Percentiles rank a stretch among this genome's conserved stretches.
phyloP scores from a whole-genome alignment of 805 yeast genomes.

The Millerozyma acaciae region DNA sequence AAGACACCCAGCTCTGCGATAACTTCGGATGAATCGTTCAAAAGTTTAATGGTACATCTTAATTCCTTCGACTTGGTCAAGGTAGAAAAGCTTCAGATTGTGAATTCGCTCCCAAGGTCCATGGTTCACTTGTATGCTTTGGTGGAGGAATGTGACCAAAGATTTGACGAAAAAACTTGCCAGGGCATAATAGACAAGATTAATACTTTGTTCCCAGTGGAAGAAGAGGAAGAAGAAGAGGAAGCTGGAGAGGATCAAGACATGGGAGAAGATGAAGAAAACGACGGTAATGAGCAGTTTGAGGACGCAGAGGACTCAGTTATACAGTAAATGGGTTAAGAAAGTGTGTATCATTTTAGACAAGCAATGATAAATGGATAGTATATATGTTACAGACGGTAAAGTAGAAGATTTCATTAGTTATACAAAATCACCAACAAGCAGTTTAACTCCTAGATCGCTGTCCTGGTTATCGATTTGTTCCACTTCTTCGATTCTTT shows the following conservation, averaged over 20 bases:
- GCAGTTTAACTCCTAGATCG: slow-evolving; percentile 11
- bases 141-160: slow-evolving; percentile 87
- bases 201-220: slow-evolving; percentile 48
- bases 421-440: slow-evolving; percentile 23
- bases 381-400: no score
- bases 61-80: slow-evolving; percentile 61
- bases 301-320: slow-evolving; percentile 9
- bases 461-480: slow-evolving; percentile 8
- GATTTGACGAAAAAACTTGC: slow-evolving; percentile 69
- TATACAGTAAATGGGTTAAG: no score
- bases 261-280: slow-evolving; percentile 17
- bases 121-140: slow-evolving; percentile 75
- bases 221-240: slow-evolving; percentile 25
- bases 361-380: no score
- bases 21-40: slow-evolving; percentile 19
- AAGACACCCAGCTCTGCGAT: slow-evolving; percentile 22
- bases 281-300: slow-evolving; percentile 10
- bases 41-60: slow-evolving; percentile 42
- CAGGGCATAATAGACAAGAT: slow-evolving; percentile 56
- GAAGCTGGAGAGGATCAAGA: slow-evolving; percentile 19
- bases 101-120: slow-evolving; percentile 75
- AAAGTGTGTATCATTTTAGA: no score
- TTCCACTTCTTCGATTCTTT: slow-evolving; percentile 2
- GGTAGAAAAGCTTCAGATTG: slow-evolving; percentile 78
- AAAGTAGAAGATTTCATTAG: no score